Evolutionary conservation across 768 basidiomycete species (phyloP).

Genomic region (Rhizopogon vinicolor): DNA sequence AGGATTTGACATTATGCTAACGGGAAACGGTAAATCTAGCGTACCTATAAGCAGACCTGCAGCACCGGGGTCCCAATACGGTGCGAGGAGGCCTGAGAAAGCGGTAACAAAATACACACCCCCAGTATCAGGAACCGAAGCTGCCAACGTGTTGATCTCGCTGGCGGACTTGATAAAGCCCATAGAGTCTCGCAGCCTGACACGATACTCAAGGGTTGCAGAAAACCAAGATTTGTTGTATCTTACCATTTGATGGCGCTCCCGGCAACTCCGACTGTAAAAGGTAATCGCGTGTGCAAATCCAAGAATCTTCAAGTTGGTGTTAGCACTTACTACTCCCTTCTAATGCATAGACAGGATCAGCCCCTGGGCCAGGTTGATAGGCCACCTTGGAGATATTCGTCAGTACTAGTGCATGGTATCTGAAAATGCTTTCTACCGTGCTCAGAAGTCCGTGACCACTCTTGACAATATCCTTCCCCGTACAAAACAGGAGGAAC

Average conservation of each 20-base stretch:
- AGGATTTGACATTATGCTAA: neutral
- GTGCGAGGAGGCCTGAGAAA: constrained; percentile 93
- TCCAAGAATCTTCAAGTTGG: neutral
- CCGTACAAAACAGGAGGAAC: constrained; percentile 95
- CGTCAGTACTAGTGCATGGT: constrained; percentile 1
- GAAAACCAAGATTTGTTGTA: neutral
- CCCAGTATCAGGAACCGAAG: constrained; percentile 70
- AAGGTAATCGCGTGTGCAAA: neutral
- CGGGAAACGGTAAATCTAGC: constrained; percentile 2
- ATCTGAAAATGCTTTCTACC: constrained; percentile 29
- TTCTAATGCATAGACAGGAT: constrained; percentile 90
- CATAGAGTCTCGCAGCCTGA: constrained; percentile 87
- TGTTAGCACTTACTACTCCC: constrained; percentile 70
- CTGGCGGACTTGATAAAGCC: constrained; percentile 70
- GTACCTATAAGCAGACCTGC: constrained; percentile 79
- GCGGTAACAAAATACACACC: constrained; percentile 97
- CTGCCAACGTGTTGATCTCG: constrained; percentile 85
- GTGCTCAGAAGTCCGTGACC: constrained; percentile 87
- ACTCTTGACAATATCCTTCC: constrained; percentile 80
- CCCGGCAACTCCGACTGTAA: constrained; percentile 85
- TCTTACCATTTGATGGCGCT: constrained; percentile 86
- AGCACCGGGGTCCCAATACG: constrained; percentile 96
- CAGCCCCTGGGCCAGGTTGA: constrained; percentile 72
- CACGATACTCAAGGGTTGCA: neutral
- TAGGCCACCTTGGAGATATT: constrained; percentile 65